Evolutionary conservation across 768 basidiomycete species (phyloP).

Genomic region (Rhodotorula graminis): DNA sequence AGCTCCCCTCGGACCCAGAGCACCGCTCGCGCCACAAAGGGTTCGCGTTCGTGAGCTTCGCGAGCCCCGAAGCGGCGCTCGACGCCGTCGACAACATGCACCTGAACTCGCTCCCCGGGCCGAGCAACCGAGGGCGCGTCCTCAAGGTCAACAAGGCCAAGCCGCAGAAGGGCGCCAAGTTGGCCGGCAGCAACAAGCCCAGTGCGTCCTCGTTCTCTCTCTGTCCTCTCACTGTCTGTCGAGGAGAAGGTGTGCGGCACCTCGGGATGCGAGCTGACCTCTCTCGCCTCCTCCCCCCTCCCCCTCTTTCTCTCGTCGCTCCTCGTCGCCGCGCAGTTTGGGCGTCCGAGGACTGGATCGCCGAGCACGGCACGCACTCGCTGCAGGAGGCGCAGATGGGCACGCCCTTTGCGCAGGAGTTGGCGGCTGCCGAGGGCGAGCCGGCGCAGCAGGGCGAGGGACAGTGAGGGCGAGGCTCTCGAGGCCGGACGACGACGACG

Average conservation of each 20-base stretch:
- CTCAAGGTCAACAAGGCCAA: conserved; percentile 79
- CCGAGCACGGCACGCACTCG: conserved; percentile 67
- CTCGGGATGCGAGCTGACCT: neutral
- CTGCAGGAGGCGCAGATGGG: conserved; percentile 2
- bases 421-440: neutral
- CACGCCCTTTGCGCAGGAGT: neutral
- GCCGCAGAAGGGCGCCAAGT: conserved; percentile 62
- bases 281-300: neutral
- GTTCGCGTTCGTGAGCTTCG: conserved; percentile 86
- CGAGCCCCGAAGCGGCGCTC: conserved; percentile 74
- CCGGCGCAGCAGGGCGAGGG: neutral
- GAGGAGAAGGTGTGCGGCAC: too few species aligned
- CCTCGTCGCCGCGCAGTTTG: conserved; percentile 59
- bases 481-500: too few species aligned
- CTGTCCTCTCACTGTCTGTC: too few species aligned
- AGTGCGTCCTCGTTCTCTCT: conserved; percentile 4
- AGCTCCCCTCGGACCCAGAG: conserved; percentile 64
- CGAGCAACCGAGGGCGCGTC: conserved; percentile 50
- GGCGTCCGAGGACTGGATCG: conserved; percentile 92
- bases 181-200: conserved; percentile 42
- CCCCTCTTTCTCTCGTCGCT: neutral
- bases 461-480: neutral
- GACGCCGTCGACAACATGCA: conserved; percentile 99
- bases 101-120: conserved; percentile 40
- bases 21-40: conserved; percentile 55